Evolutionary conservation across 2,329 filamentous ascomycete genomes (phyloP), one percentile per base, ranked within the genome.

Genomic region (Aureobasidium uvarum): DNA sequence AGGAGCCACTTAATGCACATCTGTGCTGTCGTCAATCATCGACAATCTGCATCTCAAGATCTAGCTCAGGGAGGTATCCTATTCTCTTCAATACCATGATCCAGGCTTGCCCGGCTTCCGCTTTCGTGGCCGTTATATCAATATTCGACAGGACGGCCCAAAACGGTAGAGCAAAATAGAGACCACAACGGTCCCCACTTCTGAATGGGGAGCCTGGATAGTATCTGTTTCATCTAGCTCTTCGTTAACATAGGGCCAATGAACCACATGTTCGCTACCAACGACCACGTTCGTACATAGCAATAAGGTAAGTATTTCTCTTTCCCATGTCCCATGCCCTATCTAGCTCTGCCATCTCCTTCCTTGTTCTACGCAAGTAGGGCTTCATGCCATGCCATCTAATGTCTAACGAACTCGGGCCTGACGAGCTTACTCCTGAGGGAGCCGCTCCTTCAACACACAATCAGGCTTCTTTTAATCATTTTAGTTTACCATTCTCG

Each of bases 271-370:
- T 14, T n/a, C 38, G 41, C 48, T 38, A 55, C 39, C 23, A 46
- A 55, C 25, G n/a, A 55, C 48, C 60, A 45, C 45, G 48, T 39
- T 23, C 18, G 45, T 11, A 31, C 28, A 31, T 31, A 39, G 48
- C 60, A 46, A 13, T 38, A 64, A 46, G 60, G 50, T n/a, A 64
- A 54, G 60, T 64, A 54, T 28, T 54, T 36, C 25, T 45, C 38
- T 28, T 28, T 18, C 38, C 28, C 50, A 25, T 36, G 28, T 33
- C 60, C 60, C 23, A 18, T 16, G n/a, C 25, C 38, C 50, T 52
- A 16, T 52, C 36, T 62, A 20, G 31, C 20, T 50, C 23, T 39
- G n/a, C n/a, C 16, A 31, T 20, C 25, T 62, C 16, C 46, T 62
- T 39, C 23, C 36, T 52, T 62, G 33, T 50, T 43, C 8, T 14